Percentiles rank a stretch among this genome's conserved stretches.
Evolutionary conservation across 2,329 filamentous ascomycete species (phyloP).

Genomic region (Colletotrichum higginsianum): DNA sequence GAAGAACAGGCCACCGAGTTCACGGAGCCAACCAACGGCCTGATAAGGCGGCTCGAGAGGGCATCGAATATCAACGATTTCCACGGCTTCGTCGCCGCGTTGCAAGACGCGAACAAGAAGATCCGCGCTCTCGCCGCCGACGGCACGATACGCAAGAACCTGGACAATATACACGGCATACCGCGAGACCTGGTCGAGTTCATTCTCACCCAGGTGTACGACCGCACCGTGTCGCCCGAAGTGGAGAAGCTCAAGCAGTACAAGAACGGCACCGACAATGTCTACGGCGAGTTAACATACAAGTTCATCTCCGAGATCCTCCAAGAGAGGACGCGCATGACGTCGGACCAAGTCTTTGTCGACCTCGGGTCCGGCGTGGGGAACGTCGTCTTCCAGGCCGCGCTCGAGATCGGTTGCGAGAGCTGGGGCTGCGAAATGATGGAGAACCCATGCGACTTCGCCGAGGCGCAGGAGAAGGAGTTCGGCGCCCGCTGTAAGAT

Average conservation of each 20-base stretch:
- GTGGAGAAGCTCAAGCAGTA: conserved; percentile 89
- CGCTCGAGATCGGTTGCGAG: conserved; percentile 92
- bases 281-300: conserved; percentile 93
- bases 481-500: conserved; percentile 88
- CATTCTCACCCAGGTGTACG: conserved; percentile 90
- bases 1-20: conserved; percentile 77
- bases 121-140: conserved; percentile 76
- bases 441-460: conserved; percentile 88
- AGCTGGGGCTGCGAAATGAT: conserved; percentile 98
- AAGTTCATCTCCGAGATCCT: conserved; percentile 89
- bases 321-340: conserved; percentile 80
- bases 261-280: conserved; percentile 90
- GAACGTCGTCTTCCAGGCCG: conserved; percentile 94
- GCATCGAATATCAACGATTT: conserved; percentile 77
- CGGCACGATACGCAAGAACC: conserved; percentile 79
- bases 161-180: conserved; percentile 78
- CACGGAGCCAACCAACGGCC: conserved; percentile 79
- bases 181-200: conserved; percentile 82
- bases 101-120: conserved; percentile 83
- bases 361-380: conserved; percentile 96
- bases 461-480: conserved; percentile 84
- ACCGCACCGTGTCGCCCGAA: conserved; percentile 90
- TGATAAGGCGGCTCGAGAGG: conserved; percentile 83
- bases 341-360: conserved; percentile 88
- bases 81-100: conserved; percentile 78